Base-by-base conservation (phyloP, 2,329 filamentous ascomycete genomes). In the Plenodomus tracheiphilus region DNA sequence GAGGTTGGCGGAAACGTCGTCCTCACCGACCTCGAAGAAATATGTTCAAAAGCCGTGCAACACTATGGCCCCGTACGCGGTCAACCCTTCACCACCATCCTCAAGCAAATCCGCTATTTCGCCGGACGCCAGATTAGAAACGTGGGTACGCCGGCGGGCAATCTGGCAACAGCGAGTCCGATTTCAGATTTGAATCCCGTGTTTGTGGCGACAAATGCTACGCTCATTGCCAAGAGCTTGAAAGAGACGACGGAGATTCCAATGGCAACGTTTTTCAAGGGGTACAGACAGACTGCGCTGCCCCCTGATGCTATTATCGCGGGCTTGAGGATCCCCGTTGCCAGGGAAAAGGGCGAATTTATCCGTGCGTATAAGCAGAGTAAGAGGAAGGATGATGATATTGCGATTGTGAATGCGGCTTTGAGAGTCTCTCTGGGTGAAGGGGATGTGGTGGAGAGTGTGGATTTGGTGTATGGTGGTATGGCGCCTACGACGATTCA, bases 131-230 rank as follows among this genome's bases (percentile, higher is more conserved):
- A 99, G 66, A 97, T 99, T 65, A 84, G 94, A 61, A 99, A 97
- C 64, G 93, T 97, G n/a, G 94, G 93, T 22, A 97, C 94, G 0
- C 93, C 92, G 0, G 94, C 94, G 0, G 94, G 94, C 37, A 99
- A 97, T 64, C 75, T 99, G 25, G 92, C 88, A 1, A 99, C 94
- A 0, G 94, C 94, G 0, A 96, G 91, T 19, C 94, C 94, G 0
- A 99, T 97, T 39, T 97, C 93, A 0, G 94, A 99, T 76, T 75
- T 99, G 38, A 99, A 97, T 64, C 94, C 94, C 0, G 91, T 97
- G 0, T 86, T 99, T 42, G 88, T 97, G 70, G 92, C 91, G 2
- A 88, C 91, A 1, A 90, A 93, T 58, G 88, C 91, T 1, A 85
- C 87, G 0, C 74, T 97, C 4, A 79, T 97, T 17, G 90, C 92